A percentile compares a stretch with the other conserved stretches of the same genome.
phyloP scores from a whole-genome alignment of 208 protist genomes.

The Ichthyophonus hoferi region DNA sequence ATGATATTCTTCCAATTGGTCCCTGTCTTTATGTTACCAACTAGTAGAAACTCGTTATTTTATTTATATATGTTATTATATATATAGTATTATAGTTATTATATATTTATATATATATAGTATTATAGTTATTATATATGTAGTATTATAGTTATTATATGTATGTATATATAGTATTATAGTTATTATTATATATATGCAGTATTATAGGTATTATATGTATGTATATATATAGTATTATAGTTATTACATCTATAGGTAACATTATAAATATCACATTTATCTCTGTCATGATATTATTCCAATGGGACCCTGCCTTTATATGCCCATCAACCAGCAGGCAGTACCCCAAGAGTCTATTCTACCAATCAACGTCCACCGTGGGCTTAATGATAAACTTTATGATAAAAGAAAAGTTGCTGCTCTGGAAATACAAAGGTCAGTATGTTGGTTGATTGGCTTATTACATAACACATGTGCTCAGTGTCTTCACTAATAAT shows the following conservation, averaged over 20 bases:
- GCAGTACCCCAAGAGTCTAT: slow-evolving; percentile 48
- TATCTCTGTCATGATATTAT: not conserved
- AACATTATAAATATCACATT: not conserved
- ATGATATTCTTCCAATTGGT: too few relatives aligned
- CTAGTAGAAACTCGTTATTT: too few relatives aligned
- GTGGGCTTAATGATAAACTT: slow-evolving; percentile 59
- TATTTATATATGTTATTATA: too few relatives aligned
- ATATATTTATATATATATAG: not conserved
- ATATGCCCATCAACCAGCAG: too few relatives aligned
- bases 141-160: not conserved
- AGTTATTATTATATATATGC: not conserved
- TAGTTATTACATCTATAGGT: not conserved
- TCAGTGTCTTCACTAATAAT: too few relatives aligned
- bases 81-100: not conserved
- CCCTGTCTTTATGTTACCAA: too few relatives aligned
- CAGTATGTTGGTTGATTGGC: not conserved
- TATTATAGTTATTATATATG: too few relatives aligned
- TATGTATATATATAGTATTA: not conserved
- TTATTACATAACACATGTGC: too few relatives aligned
- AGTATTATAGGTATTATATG: not conserved
- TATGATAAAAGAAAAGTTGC: slow-evolving; percentile 63
- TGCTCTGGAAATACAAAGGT: slow-evolving; percentile 61
- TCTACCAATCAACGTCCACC: not conserved
- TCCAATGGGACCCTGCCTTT: slow-evolving; percentile 51
- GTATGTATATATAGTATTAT: not conserved